Base-by-base conservation (phyloP, 2,329 filamentous ascomycete genomes). In the Ophiostoma ips region DNA sequence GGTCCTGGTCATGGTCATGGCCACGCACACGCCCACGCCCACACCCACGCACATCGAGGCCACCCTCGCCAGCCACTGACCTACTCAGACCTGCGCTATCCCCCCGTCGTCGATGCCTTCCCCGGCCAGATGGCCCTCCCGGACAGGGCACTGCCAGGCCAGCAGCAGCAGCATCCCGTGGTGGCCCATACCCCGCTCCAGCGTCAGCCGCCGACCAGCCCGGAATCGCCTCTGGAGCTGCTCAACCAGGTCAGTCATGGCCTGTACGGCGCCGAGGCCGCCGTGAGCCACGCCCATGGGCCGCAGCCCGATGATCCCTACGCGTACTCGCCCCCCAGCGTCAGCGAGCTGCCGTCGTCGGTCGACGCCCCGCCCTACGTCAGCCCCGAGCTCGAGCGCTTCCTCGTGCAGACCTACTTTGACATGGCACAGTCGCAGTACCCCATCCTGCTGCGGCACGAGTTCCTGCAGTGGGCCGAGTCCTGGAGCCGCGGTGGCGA, bases 341-440 rank as follows among this genome's bases (percentile, higher is more conserved):
- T 11, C 37, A 13, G 28, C 24, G 28, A 46, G 46, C 33, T 5
- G 11, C 38, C 38, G 33, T n/a, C 48, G 33, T n/a, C 48, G 5
- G 28, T 34, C n/a, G 48, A 48, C 12, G 43, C 34, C 44, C 38
- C 4, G 19, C 30, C 6, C n/a, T n/a, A n/a, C n/a, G 34, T 53
- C 38, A 51, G 13, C 9, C 15, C 41, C 7, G 50, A 57, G 6
- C 46, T 58, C 1, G 55, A 61, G 37, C 54, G 54, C 30, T 50
- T 57, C 1, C 53, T 60, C 7, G 49, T 63, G 3, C 51, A 51
- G 5, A 56, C 56, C 2, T 62, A 62, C 41, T 55, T 56, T n/a
- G 57, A 57, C 21, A 60, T 57, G 34, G 55, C 56, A 7, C 59
- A 62, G 31, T 52, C 54, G 2, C 56, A 59, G 11, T 61, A 60